These are phyloP conservation scores for Scheffersomyces lignicola DNA, from an alignment of 1,139 yeast genomes.

Conservation along the genomic window DNA sequence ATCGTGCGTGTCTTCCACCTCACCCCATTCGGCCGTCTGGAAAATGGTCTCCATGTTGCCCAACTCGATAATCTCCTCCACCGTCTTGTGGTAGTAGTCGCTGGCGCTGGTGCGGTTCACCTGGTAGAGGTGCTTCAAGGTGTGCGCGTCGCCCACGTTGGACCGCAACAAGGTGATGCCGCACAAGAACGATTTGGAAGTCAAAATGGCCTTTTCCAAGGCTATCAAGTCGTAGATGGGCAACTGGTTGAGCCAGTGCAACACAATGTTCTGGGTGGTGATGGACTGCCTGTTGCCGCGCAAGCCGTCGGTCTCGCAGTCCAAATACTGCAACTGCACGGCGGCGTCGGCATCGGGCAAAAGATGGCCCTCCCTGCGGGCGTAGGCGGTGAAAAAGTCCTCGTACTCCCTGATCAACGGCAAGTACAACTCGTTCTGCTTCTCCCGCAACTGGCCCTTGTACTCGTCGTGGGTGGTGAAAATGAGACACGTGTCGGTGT, in stretches of 20 bases:
- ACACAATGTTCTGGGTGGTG: conserved; percentile 61
- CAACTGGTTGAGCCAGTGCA: conserved; percentile 62
- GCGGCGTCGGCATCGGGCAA: conserved; percentile 23
- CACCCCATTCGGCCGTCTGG: conserved; percentile 95
- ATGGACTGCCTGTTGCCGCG: conserved; percentile 73
- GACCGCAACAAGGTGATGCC: conserved; percentile 55
- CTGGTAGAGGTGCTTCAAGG: conserved; percentile 31
- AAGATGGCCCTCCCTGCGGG: conserved; percentile 26
- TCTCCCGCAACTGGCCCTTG: conserved; percentile 74
- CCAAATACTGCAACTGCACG: conserved; percentile 56
- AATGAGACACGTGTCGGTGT: conserved; percentile 88
- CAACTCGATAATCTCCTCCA: conserved; percentile 74
- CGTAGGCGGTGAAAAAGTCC: conserved; percentile 52
- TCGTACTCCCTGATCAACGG: conserved; percentile 75
- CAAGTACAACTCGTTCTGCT: conserved; percentile 72
- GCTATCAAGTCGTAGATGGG: conserved; percentile 81
- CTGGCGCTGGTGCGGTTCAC: conserved; percentile 27
- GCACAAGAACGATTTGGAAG: conserved; percentile 82
- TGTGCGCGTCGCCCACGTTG: conserved; percentile 25
- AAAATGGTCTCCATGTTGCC: conserved; percentile 80
- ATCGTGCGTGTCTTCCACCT: conserved; percentile 97
- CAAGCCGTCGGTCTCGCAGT: conserved; percentile 77
- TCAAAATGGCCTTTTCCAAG: conserved; percentile 80
- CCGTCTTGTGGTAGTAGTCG: conserved; percentile 35
- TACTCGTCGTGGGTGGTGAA: conserved; percentile 82